These are phyloP conservation scores for Arthrobotrys conoides DNA, from an alignment of 2,329 filamentous ascomycete species.

Conservation along the genomic window DNA sequence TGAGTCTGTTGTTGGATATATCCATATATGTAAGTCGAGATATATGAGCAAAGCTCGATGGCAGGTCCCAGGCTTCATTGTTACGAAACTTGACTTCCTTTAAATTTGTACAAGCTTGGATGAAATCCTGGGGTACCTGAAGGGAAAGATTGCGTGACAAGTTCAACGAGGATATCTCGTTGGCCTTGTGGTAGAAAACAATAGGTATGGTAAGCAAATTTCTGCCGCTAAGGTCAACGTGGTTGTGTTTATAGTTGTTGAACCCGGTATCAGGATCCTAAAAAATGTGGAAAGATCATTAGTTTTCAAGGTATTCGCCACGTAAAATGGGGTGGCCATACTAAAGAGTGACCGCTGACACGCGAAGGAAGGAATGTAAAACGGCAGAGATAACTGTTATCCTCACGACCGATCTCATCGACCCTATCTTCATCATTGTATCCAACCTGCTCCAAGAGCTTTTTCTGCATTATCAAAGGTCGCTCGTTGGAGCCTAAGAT, in stretches of 20 bases:
- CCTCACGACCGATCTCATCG: conserved; percentile 93
- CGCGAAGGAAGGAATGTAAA: conserved; percentile 95
- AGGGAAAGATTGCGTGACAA: conserved; percentile 91
- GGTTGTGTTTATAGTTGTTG: conserved; percentile 90
- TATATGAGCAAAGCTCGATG: conserved; percentile 85
- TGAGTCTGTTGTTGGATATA: conserved; percentile 92
- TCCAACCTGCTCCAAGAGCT: conserved; percentile 88
- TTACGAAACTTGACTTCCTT: conserved; percentile 96
- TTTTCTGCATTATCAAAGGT: conserved; percentile 91
- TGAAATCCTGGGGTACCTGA: conserved; percentile 94
- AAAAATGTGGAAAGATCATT: conserved; percentile 71
- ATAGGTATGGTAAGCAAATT: conserved; percentile 97
- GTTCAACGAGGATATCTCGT: conserved; percentile 94
- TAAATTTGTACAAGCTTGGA: conserved; percentile 90
- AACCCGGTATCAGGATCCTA: conserved; percentile 82
- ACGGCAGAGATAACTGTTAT: conserved; percentile 95
- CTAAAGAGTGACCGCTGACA: conserved; percentile 77
- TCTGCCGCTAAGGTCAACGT: conserved; percentile 89
- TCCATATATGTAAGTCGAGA: conserved; percentile 88
- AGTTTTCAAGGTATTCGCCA: conserved; percentile 21
- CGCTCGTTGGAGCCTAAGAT: conserved; percentile 84
- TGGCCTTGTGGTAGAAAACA: conserved; percentile 88
- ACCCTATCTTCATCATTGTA: conserved; percentile 89
- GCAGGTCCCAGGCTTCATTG: conserved; percentile 90
- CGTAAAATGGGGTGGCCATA: conserved; percentile 41